phyloP scores from a whole-genome alignment of 2,329 filamentous ascomycete species.

The Scedosporium dehoogii region DNA sequence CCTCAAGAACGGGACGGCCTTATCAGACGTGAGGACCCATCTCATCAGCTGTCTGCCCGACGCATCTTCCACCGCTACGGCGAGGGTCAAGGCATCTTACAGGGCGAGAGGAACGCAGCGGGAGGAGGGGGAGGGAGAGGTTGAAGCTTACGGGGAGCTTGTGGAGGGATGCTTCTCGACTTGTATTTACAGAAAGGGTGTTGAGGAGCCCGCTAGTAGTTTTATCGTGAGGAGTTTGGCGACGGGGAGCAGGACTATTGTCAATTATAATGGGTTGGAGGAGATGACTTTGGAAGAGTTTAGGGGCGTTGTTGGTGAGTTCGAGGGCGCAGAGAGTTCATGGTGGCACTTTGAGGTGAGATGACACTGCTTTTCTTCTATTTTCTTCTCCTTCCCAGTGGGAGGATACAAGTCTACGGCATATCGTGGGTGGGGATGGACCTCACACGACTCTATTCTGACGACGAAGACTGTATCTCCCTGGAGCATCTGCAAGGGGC shows the following conservation, averaged over 20 bases:
- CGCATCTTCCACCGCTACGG: slow-evolving; percentile 36
- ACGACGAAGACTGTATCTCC: neutral
- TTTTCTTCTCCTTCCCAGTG: neutral
- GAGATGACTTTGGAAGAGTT: slow-evolving; percentile 62
- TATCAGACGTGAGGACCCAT: slow-evolving; percentile 21
- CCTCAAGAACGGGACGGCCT: neutral
- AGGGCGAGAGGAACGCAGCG: slow-evolving; percentile 16
- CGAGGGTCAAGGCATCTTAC: slow-evolving; percentile 45
- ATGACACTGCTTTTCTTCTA: neutral
- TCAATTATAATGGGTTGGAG: slow-evolving; percentile 57
- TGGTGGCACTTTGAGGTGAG: slow-evolving; percentile 68
- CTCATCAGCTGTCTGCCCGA: slow-evolving; percentile 45
- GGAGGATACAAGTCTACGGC: neutral
- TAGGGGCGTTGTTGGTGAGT: slow-evolving; percentile 24
- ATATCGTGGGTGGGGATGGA: neutral
- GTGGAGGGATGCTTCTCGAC: slow-evolving; percentile 33
- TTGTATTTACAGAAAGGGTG: slow-evolving; percentile 49
- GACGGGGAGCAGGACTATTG: slow-evolving; percentile 55
- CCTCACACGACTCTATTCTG: too few relatives aligned
- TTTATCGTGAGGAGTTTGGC: slow-evolving; percentile 56
- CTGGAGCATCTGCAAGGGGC: too few relatives aligned
- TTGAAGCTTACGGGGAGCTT: neutral
- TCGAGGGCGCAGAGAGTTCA: slow-evolving; percentile 25
- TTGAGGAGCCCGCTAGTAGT: slow-evolving; percentile 51
- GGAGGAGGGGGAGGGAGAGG: neutral